These are phyloP conservation scores for Sarocladium oryzae DNA, from an alignment of 2,329 filamentous ascomycete species.

Conservation along the genomic window DNA sequence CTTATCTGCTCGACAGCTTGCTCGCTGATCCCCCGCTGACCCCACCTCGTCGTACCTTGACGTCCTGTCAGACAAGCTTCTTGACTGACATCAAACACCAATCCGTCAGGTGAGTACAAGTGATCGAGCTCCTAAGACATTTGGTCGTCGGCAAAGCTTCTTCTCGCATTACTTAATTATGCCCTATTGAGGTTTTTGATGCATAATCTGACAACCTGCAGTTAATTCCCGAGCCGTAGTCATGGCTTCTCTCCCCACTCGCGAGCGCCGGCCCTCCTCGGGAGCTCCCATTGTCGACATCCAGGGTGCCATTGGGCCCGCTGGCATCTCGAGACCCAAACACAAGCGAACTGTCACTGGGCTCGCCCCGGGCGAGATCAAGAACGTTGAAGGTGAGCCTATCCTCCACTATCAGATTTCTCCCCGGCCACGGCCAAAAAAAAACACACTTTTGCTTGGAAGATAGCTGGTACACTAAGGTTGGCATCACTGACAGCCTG, in stretches of 20 bases:
- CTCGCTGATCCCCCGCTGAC: constrained; percentile 7
- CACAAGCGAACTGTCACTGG: constrained; percentile 97
- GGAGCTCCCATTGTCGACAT: constrained; percentile 82
- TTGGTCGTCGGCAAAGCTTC: too few relatives aligned
- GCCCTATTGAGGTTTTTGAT: too few relatives aligned
- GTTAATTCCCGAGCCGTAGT: neutral
- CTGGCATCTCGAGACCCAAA: constrained; percentile 81
- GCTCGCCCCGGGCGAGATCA: constrained; percentile 86
- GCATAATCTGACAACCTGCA: neutral
- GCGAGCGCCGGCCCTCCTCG: constrained; percentile 75
- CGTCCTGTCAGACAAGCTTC: neutral
- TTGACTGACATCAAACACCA: neutral
- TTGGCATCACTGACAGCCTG: constrained; percentile 11
- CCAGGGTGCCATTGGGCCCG: constrained; percentile 76
- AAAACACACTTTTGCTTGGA: too few relatives aligned
- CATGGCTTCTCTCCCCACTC: constrained; percentile 40
- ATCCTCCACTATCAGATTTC: neutral
- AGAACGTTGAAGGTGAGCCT: constrained; percentile 69
- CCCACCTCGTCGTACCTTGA: neutral
- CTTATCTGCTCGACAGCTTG: neutral
- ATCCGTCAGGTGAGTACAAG: neutral
- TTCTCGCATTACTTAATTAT: neutral
- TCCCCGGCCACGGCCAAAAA: too few relatives aligned
- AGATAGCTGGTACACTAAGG: too few relatives aligned
- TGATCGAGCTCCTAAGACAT: neutral